These are phyloP conservation scores for Ogataea siamensis DNA, from an alignment of 805 yeast genomes.

Conservation along the genomic window DNA sequence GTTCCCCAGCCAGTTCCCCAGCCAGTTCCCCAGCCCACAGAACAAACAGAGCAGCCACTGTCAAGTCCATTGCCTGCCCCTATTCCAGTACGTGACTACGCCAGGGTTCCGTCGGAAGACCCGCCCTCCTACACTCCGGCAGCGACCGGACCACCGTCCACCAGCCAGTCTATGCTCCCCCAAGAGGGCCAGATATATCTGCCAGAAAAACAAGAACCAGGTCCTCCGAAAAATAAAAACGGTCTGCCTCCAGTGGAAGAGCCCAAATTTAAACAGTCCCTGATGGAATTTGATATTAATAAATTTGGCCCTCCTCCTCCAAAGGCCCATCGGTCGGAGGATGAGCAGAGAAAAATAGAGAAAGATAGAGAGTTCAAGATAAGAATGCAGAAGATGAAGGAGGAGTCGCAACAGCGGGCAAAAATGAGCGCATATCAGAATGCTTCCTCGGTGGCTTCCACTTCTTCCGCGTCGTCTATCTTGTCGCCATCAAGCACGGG, in stretches of 20 bases:
- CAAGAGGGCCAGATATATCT: neutral
- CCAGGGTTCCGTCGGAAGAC: neutral
- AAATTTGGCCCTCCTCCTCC: slow-evolving; percentile 50
- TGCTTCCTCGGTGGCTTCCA: slow-evolving; percentile 1
- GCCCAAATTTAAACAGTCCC: slow-evolving; percentile 29
- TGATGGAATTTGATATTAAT: slow-evolving; percentile 37
- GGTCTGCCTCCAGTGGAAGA: slow-evolving; percentile 18
- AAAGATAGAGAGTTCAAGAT: slow-evolving; percentile 25
- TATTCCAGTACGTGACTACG: too few relatives aligned
- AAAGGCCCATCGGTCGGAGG: slow-evolving; percentile 29
- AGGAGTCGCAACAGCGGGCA: slow-evolving; percentile 31
- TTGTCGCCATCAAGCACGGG: slow-evolving; percentile 11
- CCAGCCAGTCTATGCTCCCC: neutral
- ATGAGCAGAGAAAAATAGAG: slow-evolving; percentile 25
- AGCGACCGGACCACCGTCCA: neutral
- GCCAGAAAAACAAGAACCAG: slow-evolving; percentile 1
- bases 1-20: slow-evolving; percentile 1
- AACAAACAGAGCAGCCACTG: slow-evolving; percentile 1
- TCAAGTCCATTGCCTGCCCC: too few relatives aligned
- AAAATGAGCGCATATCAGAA: slow-evolving; percentile 12
- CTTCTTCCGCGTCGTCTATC: slow-evolving; percentile 8
- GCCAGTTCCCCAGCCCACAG: slow-evolving; percentile 6
- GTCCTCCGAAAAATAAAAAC: slow-evolving; percentile 8
- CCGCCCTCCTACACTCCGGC: neutral
- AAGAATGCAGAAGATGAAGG: slow-evolving; percentile 29